Percentiles rank a stretch among this genome's conserved stretches.
Evolutionary conservation across 805 yeast genomes (phyloP).

Genomic region (Wickerhamiella siamensis): DNA sequence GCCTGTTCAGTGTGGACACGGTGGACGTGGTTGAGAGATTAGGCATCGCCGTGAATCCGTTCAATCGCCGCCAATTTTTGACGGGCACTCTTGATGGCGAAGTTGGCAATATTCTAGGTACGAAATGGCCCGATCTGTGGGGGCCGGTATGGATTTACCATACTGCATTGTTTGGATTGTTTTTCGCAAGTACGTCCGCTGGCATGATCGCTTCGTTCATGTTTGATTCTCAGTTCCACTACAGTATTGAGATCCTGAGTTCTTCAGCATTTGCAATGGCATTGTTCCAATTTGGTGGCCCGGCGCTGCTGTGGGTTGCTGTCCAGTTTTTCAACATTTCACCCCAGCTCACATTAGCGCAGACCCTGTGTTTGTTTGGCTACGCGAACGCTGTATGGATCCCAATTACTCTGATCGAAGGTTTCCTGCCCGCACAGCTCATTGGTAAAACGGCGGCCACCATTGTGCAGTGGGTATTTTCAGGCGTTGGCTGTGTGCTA

Average conservation of each 20-base stretch:
- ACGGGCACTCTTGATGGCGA: slow-evolving; percentile 17
- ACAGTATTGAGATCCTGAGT: slow-evolving; percentile 46
- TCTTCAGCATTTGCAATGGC: slow-evolving; percentile 58
- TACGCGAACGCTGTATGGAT: slow-evolving; percentile 75
- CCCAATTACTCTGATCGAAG: slow-evolving; percentile 55
- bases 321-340: slow-evolving; percentile 45
- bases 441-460: slow-evolving; percentile 28
- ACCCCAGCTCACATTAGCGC: slow-evolving; percentile 30
- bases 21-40: slow-evolving; percentile 43
- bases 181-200: slow-evolving; percentile 60
- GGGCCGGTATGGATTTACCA: slow-evolving; percentile 89
- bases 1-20: slow-evolving; percentile 49
- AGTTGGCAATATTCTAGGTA: slow-evolving; percentile 24
- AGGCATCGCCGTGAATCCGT: slow-evolving; percentile 44
- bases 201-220: slow-evolving; percentile 40
- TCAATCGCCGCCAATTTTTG: slow-evolving; percentile 17
- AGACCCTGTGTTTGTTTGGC: slow-evolving; percentile 63
- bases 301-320: slow-evolving; percentile 38
- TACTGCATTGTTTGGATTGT: slow-evolving; percentile 58
- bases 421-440: slow-evolving; percentile 40
- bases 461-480: slow-evolving; percentile 48
- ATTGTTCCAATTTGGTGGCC: slow-evolving; percentile 60
- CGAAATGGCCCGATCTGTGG: slow-evolving; percentile 52
- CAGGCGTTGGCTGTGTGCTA: slow-evolving; percentile 42
- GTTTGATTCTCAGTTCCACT: slow-evolving; percentile 36